Evolutionary conservation across 352 stramenopile species (phyloP).

Genomic region (Globisporangium middletonii): DNA sequence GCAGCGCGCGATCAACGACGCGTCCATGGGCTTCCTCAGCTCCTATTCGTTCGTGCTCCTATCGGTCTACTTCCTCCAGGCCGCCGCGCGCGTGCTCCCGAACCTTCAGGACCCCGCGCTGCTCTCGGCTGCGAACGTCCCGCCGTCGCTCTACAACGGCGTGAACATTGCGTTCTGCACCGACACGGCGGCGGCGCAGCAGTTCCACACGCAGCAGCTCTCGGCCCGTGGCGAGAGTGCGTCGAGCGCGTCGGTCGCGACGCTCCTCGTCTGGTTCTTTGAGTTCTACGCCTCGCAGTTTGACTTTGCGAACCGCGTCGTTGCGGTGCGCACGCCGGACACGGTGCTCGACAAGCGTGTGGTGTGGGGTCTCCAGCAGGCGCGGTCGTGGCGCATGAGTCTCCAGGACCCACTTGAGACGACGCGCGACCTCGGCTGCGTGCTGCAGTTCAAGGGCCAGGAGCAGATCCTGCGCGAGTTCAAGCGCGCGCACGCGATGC

Average conservation of each 20-base stretch:
- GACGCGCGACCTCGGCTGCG: conserved; percentile 70
- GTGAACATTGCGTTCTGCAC: conserved; percentile 74
- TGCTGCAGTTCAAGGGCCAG: conserved; percentile 65
- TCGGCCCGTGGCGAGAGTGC: not conserved
- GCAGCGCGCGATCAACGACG: conserved; percentile 94
- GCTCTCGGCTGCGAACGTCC: conserved; percentile 30
- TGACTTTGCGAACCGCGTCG: conserved; percentile 92
- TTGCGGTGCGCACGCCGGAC: conserved; percentile 83
- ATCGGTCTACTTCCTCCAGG: conserved; percentile 95
- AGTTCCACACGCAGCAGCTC: conserved; percentile 27
- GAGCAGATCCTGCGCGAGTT: conserved; percentile 60
- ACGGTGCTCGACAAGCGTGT: conserved; percentile 25
- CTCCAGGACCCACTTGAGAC: conserved; percentile 83
- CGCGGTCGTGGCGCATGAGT: conserved; percentile 77
- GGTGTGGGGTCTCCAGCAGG: conserved; percentile 40
- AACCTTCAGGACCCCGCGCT: conserved; percentile 89
- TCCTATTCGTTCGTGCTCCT: conserved; percentile 99
- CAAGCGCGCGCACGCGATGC: conserved; percentile 42
- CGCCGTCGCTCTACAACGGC: conserved; percentile 33
- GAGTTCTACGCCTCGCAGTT: conserved; percentile 96
- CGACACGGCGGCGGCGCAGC: conserved; percentile 27
- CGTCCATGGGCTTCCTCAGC: conserved; percentile 92
- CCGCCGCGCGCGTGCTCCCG: conserved; percentile 81
- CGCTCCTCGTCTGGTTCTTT: conserved; percentile 95
- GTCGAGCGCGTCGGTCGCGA: conserved; percentile 30